Evolutionary conservation across 306 rosid species (phyloP).

Genomic region (Inga laurina): DNA sequence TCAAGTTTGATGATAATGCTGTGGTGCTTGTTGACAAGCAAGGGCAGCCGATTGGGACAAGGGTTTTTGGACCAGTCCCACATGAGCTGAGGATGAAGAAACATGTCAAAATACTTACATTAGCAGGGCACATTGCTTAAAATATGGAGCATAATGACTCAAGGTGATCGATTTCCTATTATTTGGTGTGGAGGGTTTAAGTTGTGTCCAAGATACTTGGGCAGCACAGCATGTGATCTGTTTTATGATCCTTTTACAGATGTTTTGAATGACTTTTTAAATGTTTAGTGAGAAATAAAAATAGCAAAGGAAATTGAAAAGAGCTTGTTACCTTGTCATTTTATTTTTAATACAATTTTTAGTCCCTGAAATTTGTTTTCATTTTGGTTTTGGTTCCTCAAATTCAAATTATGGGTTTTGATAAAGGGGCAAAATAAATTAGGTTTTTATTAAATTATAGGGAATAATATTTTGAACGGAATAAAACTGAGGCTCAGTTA

Average conservation of each 20-base stretch:
- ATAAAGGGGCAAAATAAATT: too few relatives aligned
- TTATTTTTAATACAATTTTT: too few relatives aligned
- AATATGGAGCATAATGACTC: not conserved
- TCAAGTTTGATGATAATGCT: constrained; percentile 84
- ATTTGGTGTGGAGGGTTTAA: not conserved
- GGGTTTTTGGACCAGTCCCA: constrained; percentile 93
- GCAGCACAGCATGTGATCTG: not conserved
- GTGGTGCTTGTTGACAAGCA: constrained; percentile 90
- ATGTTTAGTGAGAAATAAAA: not conserved
- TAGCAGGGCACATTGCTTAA: constrained; percentile 81
- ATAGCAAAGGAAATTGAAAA: not conserved
- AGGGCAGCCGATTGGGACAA: constrained; percentile 91
- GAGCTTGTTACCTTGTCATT: not conserved
- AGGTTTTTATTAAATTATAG: too few relatives aligned
- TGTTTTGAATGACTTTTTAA: not conserved
- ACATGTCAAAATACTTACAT: constrained; percentile 88
- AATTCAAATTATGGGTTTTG: too few relatives aligned
- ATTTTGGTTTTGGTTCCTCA: too few relatives aligned
- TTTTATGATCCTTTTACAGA: not conserved
- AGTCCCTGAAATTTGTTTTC: too few relatives aligned
- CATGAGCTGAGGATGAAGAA: constrained; percentile 86
- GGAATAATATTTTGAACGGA: too few relatives aligned
- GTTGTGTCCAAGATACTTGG: not conserved
- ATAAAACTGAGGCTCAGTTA: too few relatives aligned
- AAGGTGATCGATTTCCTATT: not conserved